These are phyloP conservation scores for Cucumis variabilis DNA, from an alignment of 331 rosid species.

Conservation along the genomic window DNA sequence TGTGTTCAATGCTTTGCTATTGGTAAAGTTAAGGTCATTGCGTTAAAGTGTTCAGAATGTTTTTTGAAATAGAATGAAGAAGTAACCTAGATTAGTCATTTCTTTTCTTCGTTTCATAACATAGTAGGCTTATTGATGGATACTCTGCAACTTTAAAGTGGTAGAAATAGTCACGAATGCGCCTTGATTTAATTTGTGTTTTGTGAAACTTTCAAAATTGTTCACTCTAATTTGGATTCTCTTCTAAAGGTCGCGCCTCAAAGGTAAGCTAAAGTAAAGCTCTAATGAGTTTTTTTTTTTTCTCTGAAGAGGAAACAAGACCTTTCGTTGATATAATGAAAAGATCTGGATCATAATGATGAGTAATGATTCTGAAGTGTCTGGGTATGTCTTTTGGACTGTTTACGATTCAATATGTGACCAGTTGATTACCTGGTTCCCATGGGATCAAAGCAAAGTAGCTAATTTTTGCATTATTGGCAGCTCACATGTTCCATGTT, in stretches of 20 bases:
- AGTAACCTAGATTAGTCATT: neutral
- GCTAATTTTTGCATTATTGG: neutral
- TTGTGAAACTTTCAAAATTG: neutral
- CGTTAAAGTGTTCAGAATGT: neutral
- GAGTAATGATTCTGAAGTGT: constrained; percentile 5
- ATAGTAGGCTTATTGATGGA: neutral
- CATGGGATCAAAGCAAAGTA: neutral
- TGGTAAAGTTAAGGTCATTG: neutral
- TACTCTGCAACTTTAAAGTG: neutral
- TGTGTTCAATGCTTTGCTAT: neutral
- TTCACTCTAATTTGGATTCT: constrained; percentile 53
- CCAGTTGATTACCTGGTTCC: neutral
- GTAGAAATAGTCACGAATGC: neutral
- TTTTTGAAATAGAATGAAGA: neutral
- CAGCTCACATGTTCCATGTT: neutral
- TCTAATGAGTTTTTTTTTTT: too few relatives aligned
- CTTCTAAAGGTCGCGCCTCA: constrained; percentile 78
- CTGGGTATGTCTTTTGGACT: neutral
- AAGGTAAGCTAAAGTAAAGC: constrained; percentile 50
- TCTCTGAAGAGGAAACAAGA: neutral
- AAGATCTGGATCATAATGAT: neutral
- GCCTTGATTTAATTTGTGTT: neutral
- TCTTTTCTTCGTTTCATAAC: neutral
- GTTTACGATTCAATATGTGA: neutral
- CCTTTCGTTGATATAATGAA: too few relatives aligned